Conservation (phyloP, 2,329 filamentous ascomycete genomes). For the Paecilomyces dactylethromorphus region DNA sequence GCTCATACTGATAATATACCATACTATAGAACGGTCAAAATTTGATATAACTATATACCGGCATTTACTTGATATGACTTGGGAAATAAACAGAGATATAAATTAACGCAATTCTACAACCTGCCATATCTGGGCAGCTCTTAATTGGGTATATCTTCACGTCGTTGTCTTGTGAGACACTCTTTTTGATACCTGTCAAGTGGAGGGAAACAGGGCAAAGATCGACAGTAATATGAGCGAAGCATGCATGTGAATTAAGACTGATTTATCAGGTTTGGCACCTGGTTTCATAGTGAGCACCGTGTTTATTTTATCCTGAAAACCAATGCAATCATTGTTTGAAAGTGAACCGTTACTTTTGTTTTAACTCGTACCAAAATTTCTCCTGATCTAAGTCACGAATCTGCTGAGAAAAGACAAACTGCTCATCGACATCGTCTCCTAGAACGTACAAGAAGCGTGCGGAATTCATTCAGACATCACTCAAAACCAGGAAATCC, state of each 20-base stretch:
- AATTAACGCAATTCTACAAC: no score
- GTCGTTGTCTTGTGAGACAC: no score
- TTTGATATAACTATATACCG: no score
- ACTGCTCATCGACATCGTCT: not conserved
- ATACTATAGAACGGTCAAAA: no score
- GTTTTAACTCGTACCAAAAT: not conserved
- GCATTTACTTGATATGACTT: no score
- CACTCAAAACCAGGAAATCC: not conserved
- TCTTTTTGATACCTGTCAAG: no score
- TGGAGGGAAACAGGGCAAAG: no score
- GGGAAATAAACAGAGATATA: no score
- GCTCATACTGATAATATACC: no score
- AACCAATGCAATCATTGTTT: not conserved
- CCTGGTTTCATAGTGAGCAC: not conserved
- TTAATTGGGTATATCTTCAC: no score
- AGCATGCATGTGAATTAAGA: not conserved
- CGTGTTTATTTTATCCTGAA: not conserved
- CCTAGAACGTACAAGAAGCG: not conserved
- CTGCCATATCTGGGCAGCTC: no score
- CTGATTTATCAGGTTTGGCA: not conserved
- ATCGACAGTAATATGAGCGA: no score
- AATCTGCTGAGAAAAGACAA: not conserved
- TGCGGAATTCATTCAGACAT: not conserved
- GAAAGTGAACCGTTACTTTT: not conserved
- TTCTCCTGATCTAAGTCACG: not conserved